Percentiles rank a stretch among this genome's conserved stretches.
Evolutionary conservation across 495 filamentous ascomycete genomes (phyloP).

Genomic region (Penicillium fimorum): DNA sequence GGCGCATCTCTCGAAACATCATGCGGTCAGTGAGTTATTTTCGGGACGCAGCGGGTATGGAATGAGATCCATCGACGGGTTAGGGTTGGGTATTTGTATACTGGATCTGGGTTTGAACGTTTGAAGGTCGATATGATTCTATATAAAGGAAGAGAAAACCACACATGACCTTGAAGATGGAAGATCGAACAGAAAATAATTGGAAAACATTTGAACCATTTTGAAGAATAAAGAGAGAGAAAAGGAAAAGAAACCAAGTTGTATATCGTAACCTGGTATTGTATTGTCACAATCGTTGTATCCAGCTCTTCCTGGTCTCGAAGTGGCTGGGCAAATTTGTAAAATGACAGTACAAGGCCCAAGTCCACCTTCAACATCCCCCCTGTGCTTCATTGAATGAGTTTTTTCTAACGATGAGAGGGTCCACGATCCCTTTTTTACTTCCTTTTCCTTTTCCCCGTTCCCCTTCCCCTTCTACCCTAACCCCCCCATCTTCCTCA

Average conservation of each 20-base stretch:
- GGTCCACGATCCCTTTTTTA: conserved; percentile 28
- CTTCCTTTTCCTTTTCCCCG: conserved; percentile 19
- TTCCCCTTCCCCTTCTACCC: conserved; percentile 17
- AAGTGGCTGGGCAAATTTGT: not conserved
- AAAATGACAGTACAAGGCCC: conserved; percentile 5
- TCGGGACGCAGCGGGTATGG: conserved; percentile 29
- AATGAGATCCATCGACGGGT: conserved; percentile 28
- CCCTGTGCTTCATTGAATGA: conserved; percentile 9
- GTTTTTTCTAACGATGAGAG: conserved; percentile 5
- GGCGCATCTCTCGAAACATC: conserved; percentile 2
- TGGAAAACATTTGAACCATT: no score
- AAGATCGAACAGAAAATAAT: no score
- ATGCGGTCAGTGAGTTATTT: conserved; percentile 19
- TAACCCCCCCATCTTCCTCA: conserved; percentile 16
- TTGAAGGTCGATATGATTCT: not conserved
- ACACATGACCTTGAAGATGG: not conserved
- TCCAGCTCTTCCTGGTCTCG: not conserved
- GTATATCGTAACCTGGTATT: conserved; percentile 1
- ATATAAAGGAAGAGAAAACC: not conserved
- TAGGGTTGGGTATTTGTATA: conserved; percentile 13
- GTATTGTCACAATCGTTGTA: conserved; percentile 3
- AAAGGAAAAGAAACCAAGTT: not conserved
- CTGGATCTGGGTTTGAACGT: not conserved
- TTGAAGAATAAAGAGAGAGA: no score
- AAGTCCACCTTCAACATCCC: conserved; percentile 8